Base-by-base conservation (phyloP, 805 yeast genomes). In the Zygotorulaspora danielsina region DNA sequence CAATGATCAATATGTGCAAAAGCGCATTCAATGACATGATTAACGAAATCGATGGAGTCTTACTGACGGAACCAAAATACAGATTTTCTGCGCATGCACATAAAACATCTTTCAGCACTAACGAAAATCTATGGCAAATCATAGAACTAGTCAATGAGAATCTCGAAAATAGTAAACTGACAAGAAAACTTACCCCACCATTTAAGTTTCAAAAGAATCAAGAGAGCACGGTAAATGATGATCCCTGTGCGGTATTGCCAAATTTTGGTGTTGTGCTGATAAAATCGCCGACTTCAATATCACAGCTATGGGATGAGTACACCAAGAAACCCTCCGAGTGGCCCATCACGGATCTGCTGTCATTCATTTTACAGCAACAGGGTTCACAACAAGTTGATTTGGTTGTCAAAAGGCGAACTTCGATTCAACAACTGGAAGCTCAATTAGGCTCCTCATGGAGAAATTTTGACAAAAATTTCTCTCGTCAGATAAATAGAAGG, bases 401-500 rank as follows among this genome's bases (percentile, higher is more conserved):
- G 17, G 39, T 53, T 11, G 41, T 53, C 11, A 37, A 51, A 32
- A 42, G 61, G 20, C 44, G 45, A 10, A 48, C 51, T 2, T 51
- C 61, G 3, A 55, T 58, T 10, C 38, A 48, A 27, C 49, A 50
- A n/a, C 38, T 58, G n/a, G 63, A 58, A 40, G 33, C 29, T 4
- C 39, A 37, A 9, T 47, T 46, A 19, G 61, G 61, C 6, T 55
- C 59, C 1, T 46, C 57, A 1, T 58, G 63, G 61, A 46, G 61
- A 26, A 55, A 53, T 36, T 45, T 41, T 22, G 59, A 58, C 31
- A 58, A 58, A 36, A 57, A 58, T 40, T 54, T 58, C 36, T 57
- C 63, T 1, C 41, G 63, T 29, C 63, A 57, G 38, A 51, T 57
- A n/a, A 57, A 57, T 36, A 52, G 63, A 27, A 41, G 63, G 17